phyloP scores from a whole-genome alignment of 345 rosid species.

The Sisymbrium irio region DNA sequence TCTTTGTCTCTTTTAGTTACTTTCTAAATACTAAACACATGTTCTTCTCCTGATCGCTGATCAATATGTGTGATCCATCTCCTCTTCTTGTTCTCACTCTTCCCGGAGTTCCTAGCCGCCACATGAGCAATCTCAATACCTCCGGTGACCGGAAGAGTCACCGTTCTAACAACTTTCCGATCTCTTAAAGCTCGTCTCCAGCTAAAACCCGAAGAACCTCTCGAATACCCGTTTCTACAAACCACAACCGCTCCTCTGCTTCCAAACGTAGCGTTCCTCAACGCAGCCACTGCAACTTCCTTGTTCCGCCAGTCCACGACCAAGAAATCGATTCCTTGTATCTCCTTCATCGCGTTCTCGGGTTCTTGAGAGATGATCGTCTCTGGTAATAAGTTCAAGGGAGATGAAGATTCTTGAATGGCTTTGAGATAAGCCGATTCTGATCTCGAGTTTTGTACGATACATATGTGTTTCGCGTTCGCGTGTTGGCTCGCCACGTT shows the following conservation, averaged over 20 bases:
- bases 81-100: slow-evolving; percentile 36
- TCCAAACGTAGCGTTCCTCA: slow-evolving; percentile 59
- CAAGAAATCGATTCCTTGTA: slow-evolving; percentile 69
- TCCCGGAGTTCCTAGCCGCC: slow-evolving; percentile 39
- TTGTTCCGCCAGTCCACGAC: slow-evolving; percentile 65
- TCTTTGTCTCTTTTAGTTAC: neutral
- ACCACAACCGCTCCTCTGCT: slow-evolving; percentile 72
- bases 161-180: slow-evolving; percentile 59
- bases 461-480: slow-evolving; percentile 68
- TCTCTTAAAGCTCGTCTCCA: slow-evolving; percentile 58
- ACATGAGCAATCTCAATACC: slow-evolving; percentile 90
- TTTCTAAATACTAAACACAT: slow-evolving; percentile 48
- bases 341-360: slow-evolving; percentile 46
- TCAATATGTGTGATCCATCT: slow-evolving; percentile 86
- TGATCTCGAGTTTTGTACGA: slow-evolving; percentile 64
- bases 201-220: slow-evolving; percentile 36
- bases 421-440: slow-evolving; percentile 50
- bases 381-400: slow-evolving; percentile 22
- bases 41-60: slow-evolving; percentile 71
- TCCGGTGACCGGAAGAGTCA: slow-evolving; percentile 79
- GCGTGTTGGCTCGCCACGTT: slow-evolving; percentile 71
- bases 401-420: slow-evolving; percentile 33
- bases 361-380: slow-evolving; percentile 56
- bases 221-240: slow-evolving; percentile 70
- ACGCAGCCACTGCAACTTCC: slow-evolving; percentile 45